Evolutionary conservation across 306 rosid genomes (phyloP).

Genomic region (Dryas alaskensis): DNA sequence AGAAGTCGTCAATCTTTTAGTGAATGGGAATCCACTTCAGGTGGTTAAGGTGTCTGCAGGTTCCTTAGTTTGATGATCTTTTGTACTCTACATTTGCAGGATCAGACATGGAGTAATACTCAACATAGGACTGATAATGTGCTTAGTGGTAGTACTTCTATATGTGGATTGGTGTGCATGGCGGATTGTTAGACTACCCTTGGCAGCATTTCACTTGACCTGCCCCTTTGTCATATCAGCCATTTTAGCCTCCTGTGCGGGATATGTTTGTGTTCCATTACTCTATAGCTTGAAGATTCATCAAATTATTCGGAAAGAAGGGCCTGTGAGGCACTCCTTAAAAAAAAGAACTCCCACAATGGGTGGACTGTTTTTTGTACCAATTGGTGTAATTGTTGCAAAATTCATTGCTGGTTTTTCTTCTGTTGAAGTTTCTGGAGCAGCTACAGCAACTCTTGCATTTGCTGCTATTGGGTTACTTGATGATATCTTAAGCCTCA

Average conservation of each 20-base stretch:
- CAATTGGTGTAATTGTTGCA: slow-evolving; percentile 73
- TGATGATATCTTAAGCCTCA: slow-evolving; percentile 59
- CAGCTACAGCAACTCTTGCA: slow-evolving; percentile 65
- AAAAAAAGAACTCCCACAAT: slow-evolving; percentile 69
- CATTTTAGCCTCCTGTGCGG: slow-evolving; percentile 63
- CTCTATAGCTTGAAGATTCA: slow-evolving; percentile 52
- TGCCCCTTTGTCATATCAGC: slow-evolving; percentile 79
- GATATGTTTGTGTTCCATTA: slow-evolving; percentile 81
- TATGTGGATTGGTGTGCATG: slow-evolving; percentile 93
- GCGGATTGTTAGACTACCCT: slow-evolving; percentile 83
- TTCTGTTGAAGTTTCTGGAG: slow-evolving; percentile 70
- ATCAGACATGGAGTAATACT: slow-evolving; percentile 55
- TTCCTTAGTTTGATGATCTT: slow-evolving; percentile 28
- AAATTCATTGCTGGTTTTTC: slow-evolving; percentile 52
- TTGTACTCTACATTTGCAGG: slow-evolving; percentile 52
- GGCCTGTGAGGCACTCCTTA: slow-evolving; percentile 44
- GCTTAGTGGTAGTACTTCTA: slow-evolving; percentile 55
- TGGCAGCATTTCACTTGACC: slow-evolving; percentile 71
- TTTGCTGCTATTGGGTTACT: slow-evolving; percentile 84
- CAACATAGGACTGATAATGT: slow-evolving; percentile 53
- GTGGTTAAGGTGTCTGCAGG: background rate
- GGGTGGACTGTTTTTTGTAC: slow-evolving; percentile 91
- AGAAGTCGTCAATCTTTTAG: background rate
- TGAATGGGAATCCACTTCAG: background rate
- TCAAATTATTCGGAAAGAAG: slow-evolving; percentile 58